Conservation (phyloP, 306 rosid species). For the Morella rubra region DNA sequence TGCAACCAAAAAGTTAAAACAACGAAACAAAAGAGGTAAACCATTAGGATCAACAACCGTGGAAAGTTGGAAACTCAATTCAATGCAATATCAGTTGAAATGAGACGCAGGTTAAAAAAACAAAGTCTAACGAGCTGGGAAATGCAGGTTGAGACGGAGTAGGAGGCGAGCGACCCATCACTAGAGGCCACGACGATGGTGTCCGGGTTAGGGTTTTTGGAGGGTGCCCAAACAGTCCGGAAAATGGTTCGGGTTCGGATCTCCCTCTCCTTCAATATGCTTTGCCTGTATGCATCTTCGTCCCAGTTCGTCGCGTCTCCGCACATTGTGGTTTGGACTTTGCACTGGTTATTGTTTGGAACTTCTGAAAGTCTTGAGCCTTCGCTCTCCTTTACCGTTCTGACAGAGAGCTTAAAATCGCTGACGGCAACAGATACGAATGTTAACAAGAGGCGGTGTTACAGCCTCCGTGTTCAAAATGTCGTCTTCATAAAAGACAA, state of each 20-base stretch:
- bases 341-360: not conserved
- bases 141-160: slow-evolving; percentile 61
- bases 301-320: slow-evolving; percentile 91
- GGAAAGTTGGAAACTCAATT: not conserved
- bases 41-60: too few species aligned
- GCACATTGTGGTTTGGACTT: slow-evolving; percentile 32
- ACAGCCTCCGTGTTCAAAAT: too few species aligned
- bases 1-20: slow-evolving; percentile 24
- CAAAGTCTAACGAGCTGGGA: slow-evolving; percentile 49
- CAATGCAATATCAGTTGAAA: not conserved
- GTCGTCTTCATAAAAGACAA: too few species aligned
- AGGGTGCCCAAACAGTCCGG: slow-evolving; percentile 83
- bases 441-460: too few species aligned
- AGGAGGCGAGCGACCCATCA: slow-evolving; percentile 80
- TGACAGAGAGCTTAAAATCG: too few species aligned
- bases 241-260: slow-evolving; percentile 83
- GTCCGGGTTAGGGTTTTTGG: slow-evolving; percentile 53
- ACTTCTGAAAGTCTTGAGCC: not conserved
- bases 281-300: slow-evolving; percentile 73
- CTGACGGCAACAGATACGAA: too few species aligned
- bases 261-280: slow-evolving; percentile 62
- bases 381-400: too few species aligned
- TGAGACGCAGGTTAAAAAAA: not conserved
- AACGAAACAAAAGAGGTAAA: not conserved
- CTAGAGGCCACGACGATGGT: slow-evolving; percentile 74